Base-by-base conservation (phyloP, 2,329 filamentous ascomycete genomes). In the Fonsecaea multimorphosa region DNA sequence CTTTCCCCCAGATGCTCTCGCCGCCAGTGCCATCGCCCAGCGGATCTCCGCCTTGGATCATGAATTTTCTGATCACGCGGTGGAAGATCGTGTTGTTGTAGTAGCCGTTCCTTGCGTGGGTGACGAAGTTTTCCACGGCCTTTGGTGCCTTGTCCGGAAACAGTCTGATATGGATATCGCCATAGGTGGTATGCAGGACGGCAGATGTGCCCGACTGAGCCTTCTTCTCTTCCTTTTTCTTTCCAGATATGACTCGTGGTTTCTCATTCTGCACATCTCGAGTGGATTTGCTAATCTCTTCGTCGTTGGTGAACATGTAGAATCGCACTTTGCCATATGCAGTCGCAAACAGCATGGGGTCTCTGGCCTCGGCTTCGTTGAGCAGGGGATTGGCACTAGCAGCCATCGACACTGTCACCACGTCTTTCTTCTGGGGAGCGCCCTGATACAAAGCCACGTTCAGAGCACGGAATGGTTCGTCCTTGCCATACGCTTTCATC, bases 11-110 rank as follows among this genome's bases (percentile, higher is more conserved):
- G 73, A 97, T 96, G 71, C 89, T 92, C 77, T 96, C 92, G 40
- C 93, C 93, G 52, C 93, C 93, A 0, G 93, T 96, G 3, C 93
- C 93, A 74, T 97, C 92, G 9, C 93, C 93, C 0, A 95, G 79
- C 0, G 93, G 92, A 75, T 97, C 93, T 58, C 93, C 93, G 24
- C 87, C 87, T 70, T 93, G 92, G 67, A 99, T 97, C 96, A 99
- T 99, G 81, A 99, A 99, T 75, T 97, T 97, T 67, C 91, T 88
- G 72, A 99, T 99, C 6, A 99, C 91, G 36, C 95, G 90, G 78
- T 99, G 95, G 84, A 99, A 99, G 72, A 97, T 94, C 36, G 94
- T 93, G 78, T 92, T 92, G 81, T 99, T 98, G 82, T 99, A 99
- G 78, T 99, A 99, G 1, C 92, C 92, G 65, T 89, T 90, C 73